A percentile compares a stretch with the other conserved stretches of the same genome.
phyloP scores from a whole-genome alignment of 1,284 basidiomycete species.

The Marasmius oreades region DNA sequence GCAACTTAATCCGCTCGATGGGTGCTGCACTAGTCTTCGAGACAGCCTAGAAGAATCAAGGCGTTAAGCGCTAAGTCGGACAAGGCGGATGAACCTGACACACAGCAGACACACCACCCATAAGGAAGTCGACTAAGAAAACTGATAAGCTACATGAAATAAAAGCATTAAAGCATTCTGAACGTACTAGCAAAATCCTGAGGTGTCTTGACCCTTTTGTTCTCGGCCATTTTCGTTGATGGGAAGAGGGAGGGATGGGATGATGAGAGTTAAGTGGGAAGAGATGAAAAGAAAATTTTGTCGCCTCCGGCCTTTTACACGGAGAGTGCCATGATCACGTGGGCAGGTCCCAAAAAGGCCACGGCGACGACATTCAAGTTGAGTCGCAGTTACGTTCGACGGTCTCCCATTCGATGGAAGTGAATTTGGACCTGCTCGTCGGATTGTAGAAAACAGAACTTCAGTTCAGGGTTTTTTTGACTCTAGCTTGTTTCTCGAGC shows the following conservation, averaged over 20 bases:
- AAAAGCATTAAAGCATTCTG: background rate
- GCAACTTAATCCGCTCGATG: conserved; percentile 98
- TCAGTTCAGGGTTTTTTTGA: too few relatives aligned
- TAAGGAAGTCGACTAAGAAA: conserved; percentile 77
- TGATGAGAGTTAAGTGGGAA: conserved; percentile 10
- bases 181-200: conserved; percentile 62
- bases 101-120: conserved; percentile 91
- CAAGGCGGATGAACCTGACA: conserved; percentile 28
- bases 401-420: background rate
- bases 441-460: too few relatives aligned
- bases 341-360: background rate
- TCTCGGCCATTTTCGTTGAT: conserved; percentile 67
- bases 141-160: conserved; percentile 32
- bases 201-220: conserved; percentile 73
- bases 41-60: conserved; percentile 63
- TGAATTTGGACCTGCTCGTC: too few relatives aligned
- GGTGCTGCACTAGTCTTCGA: conserved; percentile 97
- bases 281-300: conserved; percentile 5
- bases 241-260: conserved; percentile 47
- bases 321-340: background rate
- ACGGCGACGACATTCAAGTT: too few relatives aligned
- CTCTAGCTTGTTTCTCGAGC: background rate
- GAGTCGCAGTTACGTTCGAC: background rate
- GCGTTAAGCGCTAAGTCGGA: background rate
- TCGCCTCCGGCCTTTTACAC: conserved; percentile 1